Base-by-base conservation (phyloP, 2,329 filamentous ascomycete genomes). In the Diaporthe ilicicola region DNA sequence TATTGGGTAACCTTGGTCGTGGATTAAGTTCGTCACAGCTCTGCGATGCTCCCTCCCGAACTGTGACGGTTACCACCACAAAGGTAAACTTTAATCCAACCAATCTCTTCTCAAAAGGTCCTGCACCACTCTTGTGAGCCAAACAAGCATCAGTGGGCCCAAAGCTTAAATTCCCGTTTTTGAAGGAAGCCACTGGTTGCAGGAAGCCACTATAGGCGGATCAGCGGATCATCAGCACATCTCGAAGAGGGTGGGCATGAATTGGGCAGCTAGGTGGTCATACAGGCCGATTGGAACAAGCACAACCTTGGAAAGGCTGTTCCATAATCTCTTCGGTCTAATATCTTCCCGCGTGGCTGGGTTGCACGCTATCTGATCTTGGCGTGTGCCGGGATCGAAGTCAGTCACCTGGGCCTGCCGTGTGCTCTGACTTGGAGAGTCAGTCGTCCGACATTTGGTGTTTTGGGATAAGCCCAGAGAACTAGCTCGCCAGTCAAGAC, bases 321-420 rank as follows among this genome's bases (percentile, higher is more conserved):
- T 64, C n/a, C 22, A 37, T 37, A 34, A 64, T 48, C 59, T 29
- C 15, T 7, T 64, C 59, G 59, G 59, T 64, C 59, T 64, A 44
- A 62, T 64, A 44, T 64, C 3, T 50, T 17, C 29, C 59, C 59
- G 59, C 59, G 59, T 50, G 59, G 59, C 59, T 64, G 59, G 44
- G 59, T 64, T 50, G 59, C 59, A 27, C 29, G 29, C 44, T 42
- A 50, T 50, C 59, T 64, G 44, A 24, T 19, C 59, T 64, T 50
- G 59, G 59, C 59, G 15, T 64, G 59, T 64, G 59, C 59, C 59
- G 59, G 59, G 44, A 37, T 7, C n/a, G 17, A 64, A 64, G 59
- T 64, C 32, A 64, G 48, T 64, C 44, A 37, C 4, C 42, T 37
- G 59, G 42, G 59, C 59, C 13, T 37, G 59, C 29, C 44, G 59